Evolutionary conservation across 2,329 filamentous ascomycete species (phyloP), one percentile per base, ranked within the genome.

Genomic region (Cladosporium sp.): DNA sequence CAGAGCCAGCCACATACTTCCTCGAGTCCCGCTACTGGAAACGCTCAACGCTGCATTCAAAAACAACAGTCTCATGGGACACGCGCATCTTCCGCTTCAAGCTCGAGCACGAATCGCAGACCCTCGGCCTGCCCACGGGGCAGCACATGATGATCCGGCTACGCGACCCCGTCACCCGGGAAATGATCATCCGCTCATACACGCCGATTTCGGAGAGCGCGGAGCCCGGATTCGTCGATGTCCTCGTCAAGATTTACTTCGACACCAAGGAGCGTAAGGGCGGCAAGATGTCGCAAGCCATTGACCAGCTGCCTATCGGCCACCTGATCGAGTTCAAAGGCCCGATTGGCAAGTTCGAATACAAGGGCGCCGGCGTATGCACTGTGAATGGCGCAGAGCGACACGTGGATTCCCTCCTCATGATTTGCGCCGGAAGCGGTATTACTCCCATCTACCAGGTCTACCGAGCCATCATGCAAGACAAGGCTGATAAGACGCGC

Each of bases 401-500:
- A 11, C 78, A 71, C 0, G 85, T 96, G 1, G 85, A 84, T 62
- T 85, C 84, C 14, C 92, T 97, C 76, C 82, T 91, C 74, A 96
- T 97, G 92, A 88, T 97, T 35, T 95, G 91, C 71, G 93, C 86
- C 16, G 93, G 93, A 6, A 91, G 87, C n/a, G 93, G 93, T 0
- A 90, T 97, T 73, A 97, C 93, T n/a, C 93, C 93, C 0, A 91
- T 97, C 69, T 95, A 89, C 75, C 91, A 95, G 73, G 91, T 96
- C 3, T 81, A 96, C 62, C 83, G 91, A 7, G 89, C 91, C 0
- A 86, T 96, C 0, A 84, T 93, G 76, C 82, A 84, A 55, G 87
- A 94, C 68, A 71, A 75, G 1, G 75, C 81, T 0, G 91, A 94
- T 72, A 70, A 77, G 10, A 95, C 91, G 0, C 79, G 76, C 2